A percentile compares a stretch with the other conserved stretches of the same genome.
phyloP scores from a whole-genome alignment of 495 filamentous ascomycete genomes.

The Trichoderma parareesei region DNA sequence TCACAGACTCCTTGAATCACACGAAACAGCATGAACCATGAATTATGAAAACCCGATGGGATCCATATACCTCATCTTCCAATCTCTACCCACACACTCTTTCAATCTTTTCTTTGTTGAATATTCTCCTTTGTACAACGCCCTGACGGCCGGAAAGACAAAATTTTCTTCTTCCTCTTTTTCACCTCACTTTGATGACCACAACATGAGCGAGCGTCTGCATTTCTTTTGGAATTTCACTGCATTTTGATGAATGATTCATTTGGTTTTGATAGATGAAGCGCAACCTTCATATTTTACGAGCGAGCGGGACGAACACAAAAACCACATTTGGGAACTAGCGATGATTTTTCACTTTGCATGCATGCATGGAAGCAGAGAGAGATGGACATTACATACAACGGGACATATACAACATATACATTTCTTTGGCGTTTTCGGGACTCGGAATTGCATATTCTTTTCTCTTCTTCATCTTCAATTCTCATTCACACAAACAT shows the following conservation, averaged over 20 bases:
- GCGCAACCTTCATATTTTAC: background rate
- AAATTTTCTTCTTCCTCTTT: background rate
- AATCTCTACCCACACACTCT: constrained; percentile 1
- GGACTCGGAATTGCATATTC: background rate
- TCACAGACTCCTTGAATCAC: background rate
- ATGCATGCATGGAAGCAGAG: background rate
- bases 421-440: background rate
- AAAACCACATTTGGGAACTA: background rate
- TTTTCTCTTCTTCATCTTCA: background rate
- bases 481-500: background rate
- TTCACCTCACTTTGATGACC: background rate
- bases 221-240: background rate
- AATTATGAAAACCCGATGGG: background rate
- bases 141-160: background rate
- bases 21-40: background rate
- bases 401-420: background rate
- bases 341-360: background rate
- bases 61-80: background rate
- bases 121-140: background rate
- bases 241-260: background rate
- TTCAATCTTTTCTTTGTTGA: background rate
- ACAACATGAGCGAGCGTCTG: constrained; percentile 2
- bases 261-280: background rate
- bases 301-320: background rate
- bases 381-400: constrained; percentile 5